phyloP scores from a whole-genome alignment of 495 filamentous ascomycete genomes.

The Tuber aestivum region DNA sequence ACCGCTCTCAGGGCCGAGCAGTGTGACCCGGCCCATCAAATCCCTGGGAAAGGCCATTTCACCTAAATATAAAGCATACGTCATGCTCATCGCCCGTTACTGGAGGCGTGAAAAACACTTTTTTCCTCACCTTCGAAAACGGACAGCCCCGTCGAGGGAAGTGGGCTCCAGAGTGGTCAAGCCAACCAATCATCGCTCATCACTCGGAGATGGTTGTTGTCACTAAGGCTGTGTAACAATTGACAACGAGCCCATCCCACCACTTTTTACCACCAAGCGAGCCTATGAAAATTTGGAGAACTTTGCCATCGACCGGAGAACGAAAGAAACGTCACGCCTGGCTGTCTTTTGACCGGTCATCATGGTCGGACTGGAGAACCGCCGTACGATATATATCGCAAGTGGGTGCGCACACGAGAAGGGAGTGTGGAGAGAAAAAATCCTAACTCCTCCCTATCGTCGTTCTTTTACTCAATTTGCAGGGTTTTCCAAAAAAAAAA shows the following conservation, averaged over 20 bases:
- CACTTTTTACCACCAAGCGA: background rate
- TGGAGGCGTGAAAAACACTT: background rate
- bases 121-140: background rate
- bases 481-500: background rate
- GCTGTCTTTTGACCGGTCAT: background rate
- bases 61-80: slow-evolving; percentile 1
- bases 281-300: background rate
- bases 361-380: background rate
- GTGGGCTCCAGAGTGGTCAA: background rate
- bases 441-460: background rate
- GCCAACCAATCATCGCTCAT: background rate
- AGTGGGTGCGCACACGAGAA: slow-evolving; percentile 1
- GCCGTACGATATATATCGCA: slow-evolving; percentile 1
- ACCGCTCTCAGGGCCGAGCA: background rate
- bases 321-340: background rate
- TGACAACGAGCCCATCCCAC: background rate
- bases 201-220: background rate
- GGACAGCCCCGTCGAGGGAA: background rate
- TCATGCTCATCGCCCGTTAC: slow-evolving; percentile 3
- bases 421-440: slow-evolving; percentile 2
- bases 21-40: background rate
- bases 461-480: background rate
- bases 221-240: background rate
- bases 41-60: background rate
- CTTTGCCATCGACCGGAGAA: background rate